Percentiles rank a stretch among this genome's conserved stretches.
phyloP scores from a whole-genome alignment of 2,329 filamentous ascomycete species.

The Claviceps quebecensis region DNA sequence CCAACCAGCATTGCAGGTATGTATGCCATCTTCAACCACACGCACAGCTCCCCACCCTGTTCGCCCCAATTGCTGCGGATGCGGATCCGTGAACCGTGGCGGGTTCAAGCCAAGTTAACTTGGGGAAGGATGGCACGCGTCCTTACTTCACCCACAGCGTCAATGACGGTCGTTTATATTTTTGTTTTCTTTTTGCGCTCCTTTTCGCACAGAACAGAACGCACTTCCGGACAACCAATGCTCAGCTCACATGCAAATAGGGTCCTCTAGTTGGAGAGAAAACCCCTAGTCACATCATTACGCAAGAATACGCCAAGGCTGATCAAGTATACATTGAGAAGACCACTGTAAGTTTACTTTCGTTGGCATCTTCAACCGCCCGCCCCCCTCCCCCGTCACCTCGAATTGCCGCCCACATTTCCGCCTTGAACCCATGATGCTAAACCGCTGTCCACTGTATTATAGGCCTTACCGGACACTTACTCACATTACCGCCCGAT shows the following conservation, averaged over 20 bases:
- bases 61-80: not conserved
- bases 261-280: slow-evolving; percentile 72
- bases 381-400: not conserved
- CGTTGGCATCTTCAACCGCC: not conserved
- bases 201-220: no score
- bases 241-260: slow-evolving; percentile 28
- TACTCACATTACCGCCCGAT: slow-evolving; percentile 82
- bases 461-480: slow-evolving; percentile 61
- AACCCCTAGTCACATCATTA: slow-evolving; percentile 62
- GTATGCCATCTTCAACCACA: slow-evolving; percentile 8
- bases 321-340: slow-evolving; percentile 77
- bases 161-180: not conserved
- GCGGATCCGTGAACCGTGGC: not conserved
- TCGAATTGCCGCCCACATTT: no score
- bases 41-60: not conserved
- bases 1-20: slow-evolving; percentile 41
- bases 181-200: not conserved
- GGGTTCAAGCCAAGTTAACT: not conserved
- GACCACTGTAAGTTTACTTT: slow-evolving; percentile 53
- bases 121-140: not conserved
- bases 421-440: not conserved
- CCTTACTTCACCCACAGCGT: not conserved
- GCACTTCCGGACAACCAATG: not conserved
- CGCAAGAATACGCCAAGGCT: slow-evolving; percentile 75
- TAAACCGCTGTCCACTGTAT: slow-evolving; percentile 6